phyloP scores from a whole-genome alignment of 2,329 filamentous ascomycete genomes.

The Colletotrichum sp. region DNA sequence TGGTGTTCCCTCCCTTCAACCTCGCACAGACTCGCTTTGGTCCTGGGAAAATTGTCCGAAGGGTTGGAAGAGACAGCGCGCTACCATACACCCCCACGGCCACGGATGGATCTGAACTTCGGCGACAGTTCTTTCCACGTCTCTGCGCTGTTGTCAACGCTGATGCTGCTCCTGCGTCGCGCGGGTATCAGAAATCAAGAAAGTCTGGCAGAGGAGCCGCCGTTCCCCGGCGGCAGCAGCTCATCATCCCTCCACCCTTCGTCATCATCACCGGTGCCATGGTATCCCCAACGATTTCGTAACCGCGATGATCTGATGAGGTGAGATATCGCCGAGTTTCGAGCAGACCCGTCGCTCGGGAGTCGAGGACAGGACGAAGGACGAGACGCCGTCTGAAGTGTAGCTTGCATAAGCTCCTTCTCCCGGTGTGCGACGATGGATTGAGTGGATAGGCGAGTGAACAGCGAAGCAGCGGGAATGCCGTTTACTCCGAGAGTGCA shows the following conservation, averaged over 20 bases:
- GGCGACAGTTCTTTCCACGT: not conserved
- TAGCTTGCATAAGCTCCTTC: constrained; percentile 1
- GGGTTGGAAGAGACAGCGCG: not conserved
- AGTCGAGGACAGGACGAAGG: not conserved
- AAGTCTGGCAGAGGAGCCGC: not conserved
- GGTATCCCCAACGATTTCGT: not conserved
- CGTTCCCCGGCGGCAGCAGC: not conserved
- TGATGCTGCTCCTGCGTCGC: not conserved
- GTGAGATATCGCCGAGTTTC: not conserved
- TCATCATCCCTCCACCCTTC: not conserved
- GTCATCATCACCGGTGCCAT: constrained; percentile 6
- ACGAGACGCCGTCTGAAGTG: constrained; percentile 15
- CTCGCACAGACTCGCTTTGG: constrained; percentile 3
- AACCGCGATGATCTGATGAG: not conserved
- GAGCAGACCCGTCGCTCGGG: not conserved
- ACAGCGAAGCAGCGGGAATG: not conserved
- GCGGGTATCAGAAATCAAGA: constrained; percentile 10
- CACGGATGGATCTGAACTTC: constrained; percentile 14
- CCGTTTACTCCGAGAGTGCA: not conserved
- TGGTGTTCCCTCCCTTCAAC: not conserved
- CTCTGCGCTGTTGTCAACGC: not conserved
- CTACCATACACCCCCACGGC: constrained; percentile 4
- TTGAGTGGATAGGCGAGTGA: not conserved
- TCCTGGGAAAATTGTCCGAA: not conserved
- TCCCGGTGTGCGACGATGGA: not conserved